Conservation (phyloP, 768 basidiomycete species). For the Chiua virens region DNA sequence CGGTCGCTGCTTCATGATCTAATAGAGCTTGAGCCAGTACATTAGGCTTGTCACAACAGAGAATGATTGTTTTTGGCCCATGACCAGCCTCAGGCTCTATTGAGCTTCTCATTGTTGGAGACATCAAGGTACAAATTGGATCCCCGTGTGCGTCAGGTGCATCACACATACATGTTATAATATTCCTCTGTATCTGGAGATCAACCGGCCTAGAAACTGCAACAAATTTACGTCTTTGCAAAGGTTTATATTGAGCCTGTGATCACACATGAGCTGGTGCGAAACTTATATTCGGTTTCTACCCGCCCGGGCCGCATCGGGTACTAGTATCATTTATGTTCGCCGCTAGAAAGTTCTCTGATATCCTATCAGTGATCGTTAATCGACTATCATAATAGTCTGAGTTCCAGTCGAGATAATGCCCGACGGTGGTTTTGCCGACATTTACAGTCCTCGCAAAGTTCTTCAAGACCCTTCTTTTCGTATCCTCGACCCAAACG, state of each 20-base stretch:
- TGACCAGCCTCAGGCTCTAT: no score
- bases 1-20: constrained; percentile 15
- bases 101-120: no score
- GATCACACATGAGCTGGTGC: no score
- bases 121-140: no score
- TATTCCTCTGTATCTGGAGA: no score
- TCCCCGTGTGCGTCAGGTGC: no score
- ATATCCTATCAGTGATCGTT: background rate
- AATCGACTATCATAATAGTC: background rate
- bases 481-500: constrained; percentile 49
- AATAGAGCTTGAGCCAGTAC: background rate
- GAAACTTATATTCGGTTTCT: no score
- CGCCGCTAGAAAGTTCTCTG: background rate
- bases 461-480: constrained; percentile 57
- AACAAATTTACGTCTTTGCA: no score
- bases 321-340: background rate
- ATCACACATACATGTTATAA: no score
- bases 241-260: no score
- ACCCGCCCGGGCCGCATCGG: no score
- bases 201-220: no score
- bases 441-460: constrained; percentile 55
- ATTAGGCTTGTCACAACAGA: background rate
- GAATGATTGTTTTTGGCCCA: background rate
- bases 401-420: constrained; percentile 4
- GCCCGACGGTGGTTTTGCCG: constrained; percentile 32